Evolutionary conservation across 1,139 yeast genomes (phyloP), one percentile per base, ranked within the genome.

Genomic region (Lodderomyces orthopsilosis): DNA sequence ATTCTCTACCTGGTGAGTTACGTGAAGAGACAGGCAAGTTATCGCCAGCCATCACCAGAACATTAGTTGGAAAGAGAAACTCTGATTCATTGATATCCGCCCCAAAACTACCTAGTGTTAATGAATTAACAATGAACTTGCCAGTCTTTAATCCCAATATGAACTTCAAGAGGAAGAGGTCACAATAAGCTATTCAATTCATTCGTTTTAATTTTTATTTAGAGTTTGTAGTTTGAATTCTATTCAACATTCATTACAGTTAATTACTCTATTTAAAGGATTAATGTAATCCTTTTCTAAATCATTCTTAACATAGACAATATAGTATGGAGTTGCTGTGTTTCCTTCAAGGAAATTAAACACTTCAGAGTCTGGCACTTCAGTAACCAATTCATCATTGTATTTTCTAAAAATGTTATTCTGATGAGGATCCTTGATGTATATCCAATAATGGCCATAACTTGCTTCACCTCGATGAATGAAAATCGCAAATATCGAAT

Each of bases 391-490:
- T 57, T 93, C 98, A 65, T 93, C 98, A 57, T 93, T 93, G 62
- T 93, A 93, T 69, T 88, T 91, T 48, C 97, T 72, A 77, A 82
- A 93, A 27, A 85, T 68, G 38, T 78, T 77, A 14, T 74, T 70
- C 46, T 74, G 70, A 49, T 75, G 75, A 10, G 83, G 80, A 61
- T 93, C 98, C 50, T 79, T 80, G 48, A 93, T 91, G 59, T 91
- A 93, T 13, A 91, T 79, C 97, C 98, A 93, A 61, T 93, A 93
- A 63, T 93, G 98, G 2, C 98, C 98, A 58, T 87, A 91, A 45
- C 90, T 83, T 1, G 96, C 98, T 56, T 90, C 95, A 6, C 98
- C 98, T 43, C 97, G 73, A 62, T 93, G 98, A 39, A 94, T 89
- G 57, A 93, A 93, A 6, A 93, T 84, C 0, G 98, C 95, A 68